phyloP scores from a whole-genome alignment of 169 alveolate species.

The Prorocentrum cordatum region DNA sequence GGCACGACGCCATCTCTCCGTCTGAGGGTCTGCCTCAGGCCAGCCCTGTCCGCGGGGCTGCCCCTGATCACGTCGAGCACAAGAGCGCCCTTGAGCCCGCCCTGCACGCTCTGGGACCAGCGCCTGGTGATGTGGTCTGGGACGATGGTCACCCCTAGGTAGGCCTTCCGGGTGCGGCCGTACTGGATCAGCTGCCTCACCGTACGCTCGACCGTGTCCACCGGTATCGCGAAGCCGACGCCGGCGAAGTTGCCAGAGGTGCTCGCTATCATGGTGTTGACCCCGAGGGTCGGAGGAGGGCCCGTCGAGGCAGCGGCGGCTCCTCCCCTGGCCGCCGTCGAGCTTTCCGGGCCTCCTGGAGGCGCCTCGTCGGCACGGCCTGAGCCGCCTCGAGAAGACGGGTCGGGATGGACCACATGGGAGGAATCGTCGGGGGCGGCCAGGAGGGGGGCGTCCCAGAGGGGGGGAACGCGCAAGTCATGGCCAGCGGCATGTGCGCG shows the following conservation, averaged over 20 bases:
- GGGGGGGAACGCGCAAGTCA: too few species aligned
- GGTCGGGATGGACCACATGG: too few species aligned
- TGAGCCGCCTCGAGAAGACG: too few species aligned
- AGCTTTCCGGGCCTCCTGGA: too few species aligned
- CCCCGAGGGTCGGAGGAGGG: too few species aligned
- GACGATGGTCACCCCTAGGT: neutral
- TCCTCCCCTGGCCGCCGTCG: too few species aligned
- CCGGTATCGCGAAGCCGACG: conserved; percentile 44
- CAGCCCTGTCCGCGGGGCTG: neutral
- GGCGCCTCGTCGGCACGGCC: too few species aligned
- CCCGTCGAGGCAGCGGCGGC: too few species aligned
- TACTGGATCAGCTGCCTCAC: conserved; percentile 3
- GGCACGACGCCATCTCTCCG: neutral
- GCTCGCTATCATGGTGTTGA: conserved; percentile 30
- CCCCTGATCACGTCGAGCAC: neutral
- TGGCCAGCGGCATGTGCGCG: too few species aligned
- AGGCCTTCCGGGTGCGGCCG: neutral
- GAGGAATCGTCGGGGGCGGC: too few species aligned
- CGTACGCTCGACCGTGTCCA: conserved; percentile 6
- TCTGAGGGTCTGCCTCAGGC: neutral
- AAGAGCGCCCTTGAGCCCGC: neutral
- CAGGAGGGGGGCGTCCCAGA: too few species aligned
- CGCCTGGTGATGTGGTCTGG: neutral
- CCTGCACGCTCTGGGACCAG: neutral
- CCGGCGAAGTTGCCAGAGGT: conserved; percentile 43